Evolutionary conservation across 2,329 filamentous ascomycete species (phyloP).

Genomic region (Sordariomycetes sp.): DNA sequence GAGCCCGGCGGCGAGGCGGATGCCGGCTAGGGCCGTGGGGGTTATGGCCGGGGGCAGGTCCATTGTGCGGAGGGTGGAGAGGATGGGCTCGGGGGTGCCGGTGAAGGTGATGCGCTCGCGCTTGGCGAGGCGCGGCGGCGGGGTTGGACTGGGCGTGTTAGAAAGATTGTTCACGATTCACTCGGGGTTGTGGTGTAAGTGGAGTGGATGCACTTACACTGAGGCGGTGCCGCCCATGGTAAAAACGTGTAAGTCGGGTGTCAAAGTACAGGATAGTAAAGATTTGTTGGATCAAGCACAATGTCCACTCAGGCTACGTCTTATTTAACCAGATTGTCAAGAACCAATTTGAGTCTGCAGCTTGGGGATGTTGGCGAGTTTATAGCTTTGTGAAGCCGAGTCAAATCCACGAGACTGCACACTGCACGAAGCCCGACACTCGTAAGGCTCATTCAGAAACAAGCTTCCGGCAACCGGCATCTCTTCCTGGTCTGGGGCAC

Average conservation of each 20-base stretch:
- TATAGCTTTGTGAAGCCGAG: no score
- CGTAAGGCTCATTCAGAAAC: no score
- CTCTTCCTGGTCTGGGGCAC: background rate
- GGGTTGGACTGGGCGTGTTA: background rate
- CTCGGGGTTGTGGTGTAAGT: background rate
- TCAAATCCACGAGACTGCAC: no score
- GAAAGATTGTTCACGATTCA: background rate
- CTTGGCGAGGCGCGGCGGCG: conserved; percentile 3
- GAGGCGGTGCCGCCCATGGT: background rate
- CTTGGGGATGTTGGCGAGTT: no score
- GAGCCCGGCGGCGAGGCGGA: conserved; percentile 5
- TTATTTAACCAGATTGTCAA: background rate
- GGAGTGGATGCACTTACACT: background rate
- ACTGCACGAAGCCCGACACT: no score
- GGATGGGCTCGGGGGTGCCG: conserved; percentile 5
- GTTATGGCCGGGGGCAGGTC: conserved; percentile 10
- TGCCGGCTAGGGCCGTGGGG: conserved; percentile 4
- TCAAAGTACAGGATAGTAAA: background rate
- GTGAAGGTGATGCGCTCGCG: conserved; percentile 6
- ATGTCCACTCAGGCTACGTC: background rate
- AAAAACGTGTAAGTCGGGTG: background rate
- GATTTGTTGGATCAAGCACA: background rate
- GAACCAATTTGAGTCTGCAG: background rate
- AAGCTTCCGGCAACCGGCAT: no score
- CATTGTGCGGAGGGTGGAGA: conserved; percentile 2